Conservation (phyloP, 441 rosid genomes). For the Omphalea diandra region DNA sequence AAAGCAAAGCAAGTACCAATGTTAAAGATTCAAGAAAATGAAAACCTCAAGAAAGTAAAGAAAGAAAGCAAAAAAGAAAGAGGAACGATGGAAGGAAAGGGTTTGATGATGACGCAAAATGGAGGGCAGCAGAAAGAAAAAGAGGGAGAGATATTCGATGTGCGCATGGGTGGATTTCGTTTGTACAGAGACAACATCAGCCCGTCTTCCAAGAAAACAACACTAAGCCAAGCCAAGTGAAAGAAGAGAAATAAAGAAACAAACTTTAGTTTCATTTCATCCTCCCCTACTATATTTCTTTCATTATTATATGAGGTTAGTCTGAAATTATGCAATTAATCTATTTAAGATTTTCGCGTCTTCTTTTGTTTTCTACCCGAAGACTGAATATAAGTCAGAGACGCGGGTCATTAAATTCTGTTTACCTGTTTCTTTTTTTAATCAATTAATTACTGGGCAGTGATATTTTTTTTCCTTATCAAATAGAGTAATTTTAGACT, state of each 20-base stretch:
- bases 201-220: constrained; percentile 34
- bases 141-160: constrained; percentile 33
- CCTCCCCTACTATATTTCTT: neutral
- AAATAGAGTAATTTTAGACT: too few relatives aligned
- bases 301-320: too few relatives aligned
- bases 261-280: neutral
- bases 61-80: constrained; percentile 1
- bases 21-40: neutral
- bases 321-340: too few relatives aligned
- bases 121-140: neutral
- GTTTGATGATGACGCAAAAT: constrained; percentile 30
- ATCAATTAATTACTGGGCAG: too few relatives aligned
- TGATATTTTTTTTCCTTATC: too few relatives aligned
- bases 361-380: too few relatives aligned
- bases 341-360: too few relatives aligned
- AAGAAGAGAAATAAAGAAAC: neutral
- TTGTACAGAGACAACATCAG: constrained; percentile 27
- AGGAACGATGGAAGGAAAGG: too few relatives aligned
- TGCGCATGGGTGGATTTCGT: constrained; percentile 49
- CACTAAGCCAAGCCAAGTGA: constrained; percentile 16
- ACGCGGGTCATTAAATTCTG: too few relatives aligned
- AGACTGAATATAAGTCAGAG: too few relatives aligned
- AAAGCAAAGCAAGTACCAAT: neutral
- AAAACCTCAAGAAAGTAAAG: constrained; percentile 9
- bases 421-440: too few relatives aligned